phyloP scores from a whole-genome alignment of 306 rosid species.

The Trifolium pratense region DNA sequence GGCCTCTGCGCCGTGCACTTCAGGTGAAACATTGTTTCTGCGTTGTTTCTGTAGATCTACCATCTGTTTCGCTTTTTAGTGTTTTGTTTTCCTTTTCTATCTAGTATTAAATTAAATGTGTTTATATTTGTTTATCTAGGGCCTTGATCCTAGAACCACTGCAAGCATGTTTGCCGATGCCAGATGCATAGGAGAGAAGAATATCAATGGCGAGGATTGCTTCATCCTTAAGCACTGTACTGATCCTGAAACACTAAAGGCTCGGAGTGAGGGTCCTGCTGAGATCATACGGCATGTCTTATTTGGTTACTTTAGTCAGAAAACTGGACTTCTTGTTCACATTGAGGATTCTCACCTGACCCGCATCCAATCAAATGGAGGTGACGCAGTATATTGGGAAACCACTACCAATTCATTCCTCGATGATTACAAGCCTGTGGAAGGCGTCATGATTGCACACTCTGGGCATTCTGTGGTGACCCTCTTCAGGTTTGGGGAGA shows the following conservation, averaged over 20 bases:
- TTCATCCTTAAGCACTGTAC: conserved; percentile 95
- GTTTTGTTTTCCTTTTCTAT: not conserved
- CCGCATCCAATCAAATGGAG: conserved; percentile 88
- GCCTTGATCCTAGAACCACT: conserved; percentile 95
- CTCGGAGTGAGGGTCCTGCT: conserved; percentile 96
- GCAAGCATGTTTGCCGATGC: conserved; percentile 90
- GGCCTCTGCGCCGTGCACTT: conserved; percentile 96
- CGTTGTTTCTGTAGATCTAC: not conserved
- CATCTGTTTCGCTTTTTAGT: not conserved
- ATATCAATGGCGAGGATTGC: conserved; percentile 91
- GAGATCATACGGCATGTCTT: conserved; percentile 94
- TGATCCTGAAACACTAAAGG: conserved; percentile 85
- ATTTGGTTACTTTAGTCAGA: conserved; percentile 98
- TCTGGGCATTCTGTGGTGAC: conserved; percentile 94
- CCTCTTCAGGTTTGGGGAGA: conserved; percentile 95
- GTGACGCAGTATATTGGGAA: conserved; percentile 97
- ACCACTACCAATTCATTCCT: conserved; percentile 96
- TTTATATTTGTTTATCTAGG: conserved; percentile 55
- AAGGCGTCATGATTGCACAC: conserved; percentile 98
- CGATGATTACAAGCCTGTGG: conserved; percentile 88
- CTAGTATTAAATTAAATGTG: not conserved
- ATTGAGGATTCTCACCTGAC: conserved; percentile 98
- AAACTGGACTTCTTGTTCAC: conserved; percentile 91
- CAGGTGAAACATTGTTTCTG: conserved; percentile 57
- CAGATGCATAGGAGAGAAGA: conserved; percentile 94